Base-by-base conservation (phyloP, 2,329 filamentous ascomycete species). In the Beauveria australis region DNA sequence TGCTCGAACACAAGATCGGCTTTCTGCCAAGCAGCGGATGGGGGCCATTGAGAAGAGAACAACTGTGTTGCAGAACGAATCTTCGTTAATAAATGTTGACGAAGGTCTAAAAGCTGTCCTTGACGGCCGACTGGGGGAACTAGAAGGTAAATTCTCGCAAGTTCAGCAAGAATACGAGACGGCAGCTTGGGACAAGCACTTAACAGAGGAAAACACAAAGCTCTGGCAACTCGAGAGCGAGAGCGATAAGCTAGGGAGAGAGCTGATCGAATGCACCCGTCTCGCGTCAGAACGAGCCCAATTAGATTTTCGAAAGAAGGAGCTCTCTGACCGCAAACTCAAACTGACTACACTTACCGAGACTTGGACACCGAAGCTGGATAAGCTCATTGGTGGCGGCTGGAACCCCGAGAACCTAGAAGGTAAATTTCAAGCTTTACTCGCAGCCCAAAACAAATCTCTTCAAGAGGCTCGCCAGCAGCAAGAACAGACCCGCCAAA, bases 281-380 rank as follows among this genome's bases (percentile, higher is more conserved):
- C 83, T 89, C 61, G 91, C 92, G 6, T 86, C 88, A 4, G 92
- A 96, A 64, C 83, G 92, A 43, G 94, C 93, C 14, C 88, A 89
- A 67, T 80, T 99, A 12, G 90, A 96, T 61, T 86, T 89, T 66
- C 81, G 92, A 40, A 92, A 89, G 68, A 92, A 92, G 66, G 89
- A 96, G 68, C 74, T 91, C 30, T 83, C 84, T 64, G 87, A 91
- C 65, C 84, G 88, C 60, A 84, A 89, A 71, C 82, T 84, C 40
- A 89, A 89, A 63, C 78, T 97, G 2, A 83, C 92, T 9, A 94
- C 90, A 0, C 84, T 97, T 76, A 84, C 79, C 63, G 85, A 79
- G 53, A 91, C 91, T 0, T 91, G 95, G 78, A 83, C 81, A 55
- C 79, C 87, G 40, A 89, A 89, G 65, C 79, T 99, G 24, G 79